Evolutionary conservation across 495 filamentous ascomycete species (phyloP).

Genomic region (Penicillium malachiteum): DNA sequence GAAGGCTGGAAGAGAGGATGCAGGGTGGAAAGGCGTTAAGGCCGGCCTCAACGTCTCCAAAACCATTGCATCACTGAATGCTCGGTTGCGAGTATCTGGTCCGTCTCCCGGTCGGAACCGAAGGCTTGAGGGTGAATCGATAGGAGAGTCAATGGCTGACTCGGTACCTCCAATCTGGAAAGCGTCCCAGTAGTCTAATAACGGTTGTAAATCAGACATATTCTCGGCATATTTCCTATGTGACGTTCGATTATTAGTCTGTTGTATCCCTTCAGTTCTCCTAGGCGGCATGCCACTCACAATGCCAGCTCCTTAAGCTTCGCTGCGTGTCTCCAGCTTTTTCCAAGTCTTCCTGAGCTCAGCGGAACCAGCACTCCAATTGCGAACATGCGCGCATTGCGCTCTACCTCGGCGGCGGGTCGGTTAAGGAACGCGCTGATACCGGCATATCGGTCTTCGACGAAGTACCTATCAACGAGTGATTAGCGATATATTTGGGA

Average conservation of each 20-base stretch:
- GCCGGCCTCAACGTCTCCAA: conserved; percentile 66
- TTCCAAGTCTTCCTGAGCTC: conserved; percentile 81
- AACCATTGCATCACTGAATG: conserved; percentile 47
- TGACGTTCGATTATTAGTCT: not conserved
- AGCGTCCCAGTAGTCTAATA: conserved; percentile 79
- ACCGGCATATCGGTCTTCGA: conserved; percentile 80
- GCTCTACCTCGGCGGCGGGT: conserved; percentile 70
- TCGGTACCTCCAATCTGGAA: conserved; percentile 55
- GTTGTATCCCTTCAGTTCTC: not conserved
- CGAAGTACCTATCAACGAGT: conserved; percentile 64
- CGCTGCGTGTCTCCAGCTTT: conserved; percentile 85
- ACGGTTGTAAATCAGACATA: conserved; percentile 50
- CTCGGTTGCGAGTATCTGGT: conserved; percentile 32
- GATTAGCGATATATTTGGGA: not conserved
- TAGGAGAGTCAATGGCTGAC: conserved; percentile 39
- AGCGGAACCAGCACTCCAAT: conserved; percentile 86
- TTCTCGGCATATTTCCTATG: conserved; percentile 35
- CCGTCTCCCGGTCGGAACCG: conserved; percentile 44
- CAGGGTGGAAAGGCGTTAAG: conserved; percentile 79
- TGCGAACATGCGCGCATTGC: conserved; percentile 89
- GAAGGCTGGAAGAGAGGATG: conserved; percentile 72
- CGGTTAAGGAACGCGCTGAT: conserved; percentile 90
- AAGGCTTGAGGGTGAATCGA: conserved; percentile 56
- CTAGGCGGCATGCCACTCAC: conserved; percentile 36
- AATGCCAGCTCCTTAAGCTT: conserved; percentile 70